Evolutionary conservation across 2,329 filamentous ascomycete genomes (phyloP).

Genomic region (Xenosphaeropsis pyriputrescens): DNA sequence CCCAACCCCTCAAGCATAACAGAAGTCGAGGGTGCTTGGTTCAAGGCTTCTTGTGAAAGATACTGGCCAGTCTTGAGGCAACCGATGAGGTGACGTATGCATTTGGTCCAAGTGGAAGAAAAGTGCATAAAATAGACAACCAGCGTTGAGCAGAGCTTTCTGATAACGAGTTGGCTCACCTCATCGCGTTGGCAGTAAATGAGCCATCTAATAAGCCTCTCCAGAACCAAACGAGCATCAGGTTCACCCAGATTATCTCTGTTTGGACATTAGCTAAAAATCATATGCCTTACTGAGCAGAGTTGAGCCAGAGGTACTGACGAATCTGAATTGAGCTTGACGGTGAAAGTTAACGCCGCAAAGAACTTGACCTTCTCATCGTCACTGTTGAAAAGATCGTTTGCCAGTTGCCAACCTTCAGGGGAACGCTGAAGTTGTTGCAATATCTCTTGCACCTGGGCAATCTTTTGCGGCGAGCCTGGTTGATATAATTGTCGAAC

Average conservation of each 20-base stretch:
- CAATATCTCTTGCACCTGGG: constrained; percentile 55
- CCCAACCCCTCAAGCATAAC: constrained; percentile 30
- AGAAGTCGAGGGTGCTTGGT: constrained; percentile 25
- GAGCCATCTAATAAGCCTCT: constrained; percentile 48
- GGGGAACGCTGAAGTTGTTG: constrained; percentile 66
- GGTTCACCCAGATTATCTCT: constrained; percentile 31
- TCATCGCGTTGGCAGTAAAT: constrained; percentile 34
- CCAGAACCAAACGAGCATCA: constrained; percentile 41
- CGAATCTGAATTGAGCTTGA: constrained; percentile 91
- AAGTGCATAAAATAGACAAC: constrained; percentile 64
- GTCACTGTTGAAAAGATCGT: constrained; percentile 53
- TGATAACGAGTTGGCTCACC: constrained; percentile 44
- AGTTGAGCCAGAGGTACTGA: constrained; percentile 20
- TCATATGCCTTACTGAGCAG: not conserved
- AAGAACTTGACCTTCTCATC: constrained; percentile 79
- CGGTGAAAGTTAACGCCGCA: constrained; percentile 79
- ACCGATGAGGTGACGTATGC: constrained; percentile 46
- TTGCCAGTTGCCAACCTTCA: constrained; percentile 75
- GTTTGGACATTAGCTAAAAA: not conserved
- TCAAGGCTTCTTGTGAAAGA: constrained; percentile 31
- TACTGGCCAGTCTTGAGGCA: constrained; percentile 35
- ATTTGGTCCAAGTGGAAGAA: constrained; percentile 49
- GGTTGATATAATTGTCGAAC: constrained; percentile 35
- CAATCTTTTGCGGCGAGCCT: constrained; percentile 23
- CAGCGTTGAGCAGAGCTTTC: constrained; percentile 65